Conservation (phyloP, 352 stramenopile genomes). For the Blastocystis sp. region DNA sequence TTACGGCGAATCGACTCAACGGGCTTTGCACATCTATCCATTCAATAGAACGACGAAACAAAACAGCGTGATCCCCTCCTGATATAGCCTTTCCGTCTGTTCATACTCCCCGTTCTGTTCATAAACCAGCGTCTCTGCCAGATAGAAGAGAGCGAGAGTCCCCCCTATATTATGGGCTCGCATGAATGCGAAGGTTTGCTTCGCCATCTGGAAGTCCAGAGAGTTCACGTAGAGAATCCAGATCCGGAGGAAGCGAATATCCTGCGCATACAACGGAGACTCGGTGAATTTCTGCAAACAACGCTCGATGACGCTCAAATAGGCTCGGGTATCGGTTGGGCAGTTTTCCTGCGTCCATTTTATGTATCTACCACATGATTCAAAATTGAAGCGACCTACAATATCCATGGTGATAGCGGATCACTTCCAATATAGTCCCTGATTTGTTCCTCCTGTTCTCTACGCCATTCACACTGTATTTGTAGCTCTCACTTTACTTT, state of each 20-base stretch:
- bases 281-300: constrained; percentile 61
- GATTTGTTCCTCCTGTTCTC: constrained; percentile 22
- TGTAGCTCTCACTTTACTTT: neutral
- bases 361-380: constrained; percentile 53
- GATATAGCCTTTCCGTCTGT: constrained; percentile 36
- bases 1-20: constrained; percentile 32
- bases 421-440: constrained; percentile 48
- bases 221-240: constrained; percentile 60
- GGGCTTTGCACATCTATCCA: constrained; percentile 30
- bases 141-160: constrained; percentile 40
- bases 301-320: constrained; percentile 14
- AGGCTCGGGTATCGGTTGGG: constrained; percentile 33
- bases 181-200: constrained; percentile 48
- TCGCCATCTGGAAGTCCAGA: constrained; percentile 52
- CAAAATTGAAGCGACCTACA: neutral
- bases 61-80: constrained; percentile 50
- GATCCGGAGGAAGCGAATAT: constrained; percentile 54
- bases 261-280: constrained; percentile 16
- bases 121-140: constrained; percentile 33
- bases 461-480: neutral
- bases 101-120: constrained; percentile 58
- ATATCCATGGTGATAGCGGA: constrained; percentile 24
- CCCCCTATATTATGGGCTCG: constrained; percentile 32
- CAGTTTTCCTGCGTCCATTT: constrained; percentile 64
- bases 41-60: neutral